Conservation (phyloP, 495 filamentous ascomycete species). For the Acidomyces sp. region DNA sequence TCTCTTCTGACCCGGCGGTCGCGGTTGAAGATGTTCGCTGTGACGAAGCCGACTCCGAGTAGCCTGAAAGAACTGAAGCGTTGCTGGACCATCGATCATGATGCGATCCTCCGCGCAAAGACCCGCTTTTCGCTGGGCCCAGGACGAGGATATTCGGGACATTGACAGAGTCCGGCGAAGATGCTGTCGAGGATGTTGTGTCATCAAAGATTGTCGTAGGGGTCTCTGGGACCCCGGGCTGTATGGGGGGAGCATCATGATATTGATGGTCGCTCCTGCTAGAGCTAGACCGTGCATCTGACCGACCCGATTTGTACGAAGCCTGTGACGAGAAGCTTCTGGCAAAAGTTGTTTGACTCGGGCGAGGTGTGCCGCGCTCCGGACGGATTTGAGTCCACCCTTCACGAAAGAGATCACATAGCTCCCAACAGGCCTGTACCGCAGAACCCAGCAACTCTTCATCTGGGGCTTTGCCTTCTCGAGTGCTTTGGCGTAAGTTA, state of each 20-base stretch:
- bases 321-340: conserved; percentile 4
- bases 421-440: conserved; percentile 87
- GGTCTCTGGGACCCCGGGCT: conserved; percentile 54
- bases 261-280: conserved; percentile 14
- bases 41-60: conserved; percentile 44
- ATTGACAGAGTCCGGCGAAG: conserved; percentile 58
- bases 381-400: conserved; percentile 84
- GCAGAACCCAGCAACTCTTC: conserved; percentile 76
- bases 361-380: conserved; percentile 73
- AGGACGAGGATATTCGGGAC: conserved; percentile 78
- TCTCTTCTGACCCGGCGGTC: conserved; percentile 50
- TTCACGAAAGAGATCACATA: conserved; percentile 86
- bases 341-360: conserved; percentile 59
- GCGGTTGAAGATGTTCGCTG: conserved; percentile 48
- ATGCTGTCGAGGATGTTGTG: conserved; percentile 54
- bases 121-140: conserved; percentile 38
- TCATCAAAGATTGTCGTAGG: conserved; percentile 91
- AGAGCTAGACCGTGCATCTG: conserved; percentile 18
- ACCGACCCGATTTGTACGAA: conserved; percentile 9
- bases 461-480: conserved; percentile 58
- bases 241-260: conserved; percentile 16
- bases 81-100: conserved; percentile 55
- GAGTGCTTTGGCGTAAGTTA: conserved; percentile 70
- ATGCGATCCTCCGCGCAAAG: conserved; percentile 10
- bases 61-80: conserved; percentile 55